Conservation (phyloP, 805 yeast species). For the Myxozyma melibiosi region DNA sequence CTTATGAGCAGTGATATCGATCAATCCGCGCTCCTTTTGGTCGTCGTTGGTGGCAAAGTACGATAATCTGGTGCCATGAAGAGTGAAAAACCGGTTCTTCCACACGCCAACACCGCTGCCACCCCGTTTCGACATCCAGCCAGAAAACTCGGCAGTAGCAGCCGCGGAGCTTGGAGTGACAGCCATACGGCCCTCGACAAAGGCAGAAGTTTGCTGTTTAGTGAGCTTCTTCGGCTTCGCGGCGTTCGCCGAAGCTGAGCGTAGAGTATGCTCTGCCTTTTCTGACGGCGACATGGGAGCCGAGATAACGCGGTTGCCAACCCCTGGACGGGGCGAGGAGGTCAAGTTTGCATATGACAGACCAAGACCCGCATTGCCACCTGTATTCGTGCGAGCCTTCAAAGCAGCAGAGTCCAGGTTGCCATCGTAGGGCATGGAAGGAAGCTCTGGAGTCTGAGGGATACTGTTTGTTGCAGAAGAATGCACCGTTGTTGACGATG, state of each 20-base stretch:
- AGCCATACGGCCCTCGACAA: constrained; percentile 75
- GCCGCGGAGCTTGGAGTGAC: constrained; percentile 78
- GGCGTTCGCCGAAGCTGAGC: constrained; percentile 58
- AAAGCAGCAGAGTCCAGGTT: constrained; percentile 4
- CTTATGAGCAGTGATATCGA: constrained; percentile 92
- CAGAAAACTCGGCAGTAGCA: constrained; percentile 72
- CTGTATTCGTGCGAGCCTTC: constrained; percentile 1
- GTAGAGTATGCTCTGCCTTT: constrained; percentile 42
- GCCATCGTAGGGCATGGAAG: neutral
- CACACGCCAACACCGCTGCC: constrained; percentile 84
- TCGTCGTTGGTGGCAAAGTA: constrained; percentile 81
- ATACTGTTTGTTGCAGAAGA: neutral
- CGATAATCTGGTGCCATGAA: constrained; percentile 91
- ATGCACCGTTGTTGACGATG: neutral
- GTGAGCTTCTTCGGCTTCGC: constrained; percentile 37
- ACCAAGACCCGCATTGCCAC: neutral
- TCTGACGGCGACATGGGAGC: constrained; percentile 8
- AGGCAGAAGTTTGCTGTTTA: constrained; percentile 48
- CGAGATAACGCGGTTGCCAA: constrained; percentile 4
- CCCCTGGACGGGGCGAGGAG: neutral
- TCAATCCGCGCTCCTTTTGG: constrained; percentile 83
- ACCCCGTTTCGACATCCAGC: constrained; percentile 96
- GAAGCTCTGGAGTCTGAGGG: neutral
- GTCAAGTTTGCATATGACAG: neutral
- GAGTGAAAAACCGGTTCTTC: constrained; percentile 70